Evolutionary conservation across 1,284 basidiomycete genomes (phyloP).

Genomic region (Puccinia horiana): DNA sequence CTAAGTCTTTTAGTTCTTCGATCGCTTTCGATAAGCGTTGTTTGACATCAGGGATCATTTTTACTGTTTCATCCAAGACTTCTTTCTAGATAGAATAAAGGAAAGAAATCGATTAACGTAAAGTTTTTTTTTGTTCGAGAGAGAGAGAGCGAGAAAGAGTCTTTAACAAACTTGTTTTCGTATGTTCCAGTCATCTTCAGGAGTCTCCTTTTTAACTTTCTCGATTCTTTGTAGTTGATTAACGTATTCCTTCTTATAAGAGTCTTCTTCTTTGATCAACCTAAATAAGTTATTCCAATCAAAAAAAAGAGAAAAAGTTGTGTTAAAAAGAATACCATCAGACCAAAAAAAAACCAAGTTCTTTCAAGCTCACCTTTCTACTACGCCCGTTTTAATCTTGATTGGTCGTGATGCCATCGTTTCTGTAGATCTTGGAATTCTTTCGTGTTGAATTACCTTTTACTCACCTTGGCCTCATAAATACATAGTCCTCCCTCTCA

Average conservation of each 20-base stretch:
- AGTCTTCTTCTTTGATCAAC: constrained; percentile 70
- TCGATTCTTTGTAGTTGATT: constrained; percentile 67
- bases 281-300: constrained; percentile 59
- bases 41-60: constrained; percentile 73
- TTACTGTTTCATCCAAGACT: constrained; percentile 74
- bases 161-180: constrained; percentile 70
- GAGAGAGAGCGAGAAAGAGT: not conserved
- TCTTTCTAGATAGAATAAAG: constrained; percentile 64
- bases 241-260: constrained; percentile 71
- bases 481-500: too few species aligned
- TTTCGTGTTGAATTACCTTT: too few species aligned
- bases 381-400: constrained; percentile 75
- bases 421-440: too few species aligned
- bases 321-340: not conserved
- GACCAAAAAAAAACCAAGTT: not conserved
- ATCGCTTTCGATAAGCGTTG: constrained; percentile 67
- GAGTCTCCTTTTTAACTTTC: constrained; percentile 67
- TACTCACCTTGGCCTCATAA: too few species aligned
- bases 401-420: constrained; percentile 62
- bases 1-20: constrained; percentile 68
- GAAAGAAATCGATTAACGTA: not conserved
- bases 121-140: constrained; percentile 50
- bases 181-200: constrained; percentile 73
- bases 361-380: constrained; percentile 65
- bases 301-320: not conserved